Conservation (phyloP, 148 eudicot genomes). For the Rhododendron henanense region DNA sequence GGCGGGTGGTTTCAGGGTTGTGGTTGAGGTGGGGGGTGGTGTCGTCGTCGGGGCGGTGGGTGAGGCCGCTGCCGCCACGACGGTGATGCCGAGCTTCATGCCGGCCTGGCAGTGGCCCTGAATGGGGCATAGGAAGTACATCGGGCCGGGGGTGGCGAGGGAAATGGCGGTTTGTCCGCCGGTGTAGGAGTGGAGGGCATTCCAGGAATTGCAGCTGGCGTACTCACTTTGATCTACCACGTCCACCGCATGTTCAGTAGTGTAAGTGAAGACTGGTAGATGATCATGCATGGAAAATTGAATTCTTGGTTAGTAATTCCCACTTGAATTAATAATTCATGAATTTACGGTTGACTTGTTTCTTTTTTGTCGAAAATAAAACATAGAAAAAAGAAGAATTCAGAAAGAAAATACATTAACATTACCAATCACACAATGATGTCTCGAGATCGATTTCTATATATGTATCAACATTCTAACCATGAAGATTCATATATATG, state of each 20-base stretch:
- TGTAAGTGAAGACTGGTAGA: conserved; percentile 27
- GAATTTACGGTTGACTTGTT: not conserved
- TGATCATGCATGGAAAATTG: not conserved
- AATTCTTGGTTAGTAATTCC: not conserved
- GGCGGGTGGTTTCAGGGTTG: too few species aligned
- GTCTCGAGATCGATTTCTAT: not conserved
- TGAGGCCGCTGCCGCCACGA: conserved; percentile 4
- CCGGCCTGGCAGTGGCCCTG: conserved; percentile 32
- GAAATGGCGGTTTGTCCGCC: conserved; percentile 23
- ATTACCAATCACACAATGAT: not conserved
- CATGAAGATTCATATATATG: not conserved
- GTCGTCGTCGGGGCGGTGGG: conserved; percentile 10
- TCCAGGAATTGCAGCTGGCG: conserved; percentile 24
- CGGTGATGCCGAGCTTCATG: conserved; percentile 39
- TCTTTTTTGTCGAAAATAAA: too few species aligned
- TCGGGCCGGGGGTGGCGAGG: conserved; percentile 22
- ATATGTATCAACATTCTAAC: not conserved
- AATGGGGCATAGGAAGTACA: conserved; percentile 41
- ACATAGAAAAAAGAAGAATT: not conserved
- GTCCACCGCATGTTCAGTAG: conserved; percentile 18
- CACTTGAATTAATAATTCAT: not conserved
- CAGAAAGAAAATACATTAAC: not conserved
- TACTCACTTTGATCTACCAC: conserved; percentile 25
- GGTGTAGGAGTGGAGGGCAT: conserved; percentile 13
- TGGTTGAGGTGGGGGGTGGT: not conserved